Evolutionary conservation across 345 rosid genomes (phyloP), one percentile per base, ranked within the genome.

Genomic region (Euclidium syriacum): DNA sequence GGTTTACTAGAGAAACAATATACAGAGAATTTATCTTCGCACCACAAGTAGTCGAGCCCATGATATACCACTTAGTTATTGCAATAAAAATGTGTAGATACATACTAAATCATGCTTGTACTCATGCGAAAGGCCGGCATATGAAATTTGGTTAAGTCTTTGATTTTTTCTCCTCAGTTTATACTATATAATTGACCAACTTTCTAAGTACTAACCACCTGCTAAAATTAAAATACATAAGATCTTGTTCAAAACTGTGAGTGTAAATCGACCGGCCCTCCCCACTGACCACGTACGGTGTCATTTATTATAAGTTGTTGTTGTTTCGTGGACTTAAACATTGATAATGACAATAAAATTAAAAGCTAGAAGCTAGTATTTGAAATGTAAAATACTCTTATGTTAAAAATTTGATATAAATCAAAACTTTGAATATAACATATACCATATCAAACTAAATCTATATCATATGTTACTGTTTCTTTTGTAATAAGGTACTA

Each of bases 251-350:
- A 10, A 33, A 7, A 32, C 4, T 42, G 1, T 30, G 40, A 51
- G 27, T 26, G 39, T 26, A 3, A 19, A 62, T 18, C 26, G 42
- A 52, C 5, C 19, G 33, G 18, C 33, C 24, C 68, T 18, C 49
- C 18, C 9, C 25, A 14, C 5, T 53, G 19, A 27, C 61, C 71
- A 66, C 57, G 41, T 36, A 53, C 4, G 11, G 15, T 65, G 1
- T 55, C 48, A 52, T 64, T 32, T 43, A 53, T 53, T 11, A 4
- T 16, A 53, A 53, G 29, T 54, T 65, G 54, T 52, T 41, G 29
- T 54, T 65, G 54, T 52, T 41, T 14, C 53, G 44, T 52, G 44
- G 52, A 42, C 47, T 65, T 53, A 53, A 53, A 25, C 70, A 43
- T 33, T 18, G 70, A 52, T 53, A 23, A 52, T 42, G 62, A 52